Evolutionary conservation across 306 rosid species (phyloP).

Genomic region (Citrullus mucosospermus): DNA sequence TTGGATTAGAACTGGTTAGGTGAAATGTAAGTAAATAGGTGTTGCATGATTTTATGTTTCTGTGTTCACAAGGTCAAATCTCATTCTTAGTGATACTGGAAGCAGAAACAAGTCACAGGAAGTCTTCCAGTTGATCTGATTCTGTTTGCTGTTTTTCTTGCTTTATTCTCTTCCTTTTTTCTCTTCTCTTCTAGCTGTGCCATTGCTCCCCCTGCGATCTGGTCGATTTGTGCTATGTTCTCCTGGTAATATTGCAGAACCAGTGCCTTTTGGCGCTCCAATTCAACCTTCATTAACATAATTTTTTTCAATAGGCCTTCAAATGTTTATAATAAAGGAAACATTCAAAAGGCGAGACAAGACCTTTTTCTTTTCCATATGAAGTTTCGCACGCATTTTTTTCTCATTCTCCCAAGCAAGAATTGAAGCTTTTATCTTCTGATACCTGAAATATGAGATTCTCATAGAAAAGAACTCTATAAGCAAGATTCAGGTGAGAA

Average conservation of each 20-base stretch:
- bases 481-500: not conserved
- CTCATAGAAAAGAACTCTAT: not conserved
- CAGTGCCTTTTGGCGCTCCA: constrained; percentile 34
- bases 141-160: constrained; percentile 30
- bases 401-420: constrained; percentile 45
- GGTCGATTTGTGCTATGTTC: constrained; percentile 43
- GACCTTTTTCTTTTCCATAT: constrained; percentile 41
- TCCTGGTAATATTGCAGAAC: constrained; percentile 24
- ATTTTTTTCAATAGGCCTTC: not conserved
- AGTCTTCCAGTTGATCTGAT: constrained; percentile 26
- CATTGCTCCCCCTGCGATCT: constrained; percentile 42
- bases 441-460: constrained; percentile 36
- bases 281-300: constrained; percentile 23
- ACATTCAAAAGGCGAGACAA: not conserved
- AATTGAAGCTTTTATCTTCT: constrained; percentile 29
- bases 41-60: not conserved
- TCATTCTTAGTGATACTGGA: constrained; percentile 28
- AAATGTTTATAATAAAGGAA: not conserved
- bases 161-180: constrained; percentile 31
- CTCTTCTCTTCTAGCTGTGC: constrained; percentile 40
- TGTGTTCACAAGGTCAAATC: not conserved
- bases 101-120: constrained; percentile 44
- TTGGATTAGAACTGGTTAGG: not conserved
- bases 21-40: not conserved
- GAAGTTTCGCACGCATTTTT: constrained; percentile 38